Evolutionary conservation across 495 filamentous ascomycete genomes (phyloP).

Genomic region (Hypoxylon perforatum): DNA sequence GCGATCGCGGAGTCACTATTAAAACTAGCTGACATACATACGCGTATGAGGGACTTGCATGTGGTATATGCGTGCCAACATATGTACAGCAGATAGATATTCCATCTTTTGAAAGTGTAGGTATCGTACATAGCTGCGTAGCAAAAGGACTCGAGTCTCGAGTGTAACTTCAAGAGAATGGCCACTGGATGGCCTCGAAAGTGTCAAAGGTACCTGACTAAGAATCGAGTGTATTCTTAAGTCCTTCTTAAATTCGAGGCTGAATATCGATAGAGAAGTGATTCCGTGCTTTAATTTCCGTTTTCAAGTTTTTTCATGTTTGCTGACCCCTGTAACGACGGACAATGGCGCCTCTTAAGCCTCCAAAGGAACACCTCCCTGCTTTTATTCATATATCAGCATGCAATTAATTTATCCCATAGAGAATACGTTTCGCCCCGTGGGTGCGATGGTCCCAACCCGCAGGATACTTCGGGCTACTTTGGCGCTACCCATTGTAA

Average conservation of each 20-base stretch:
- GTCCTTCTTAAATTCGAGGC: slow-evolving; percentile 6
- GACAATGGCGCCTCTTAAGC: slow-evolving; percentile 10
- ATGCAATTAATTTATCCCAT: slow-evolving; percentile 32
- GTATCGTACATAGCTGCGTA: too few relatives aligned
- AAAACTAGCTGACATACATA: slow-evolving; percentile 6
- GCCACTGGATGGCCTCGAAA: too few relatives aligned
- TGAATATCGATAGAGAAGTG: slow-evolving; percentile 4
- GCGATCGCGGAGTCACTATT: slow-evolving; percentile 16
- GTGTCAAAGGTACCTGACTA: too few relatives aligned
- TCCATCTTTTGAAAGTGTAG: too few relatives aligned
- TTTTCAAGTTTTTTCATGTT: slow-evolving; percentile 29
- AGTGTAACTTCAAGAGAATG: too few relatives aligned
- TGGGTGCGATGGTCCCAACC: too few relatives aligned
- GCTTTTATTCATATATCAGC: slow-evolving; percentile 18
- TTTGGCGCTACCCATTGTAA: not conserved
- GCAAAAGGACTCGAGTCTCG: too few relatives aligned
- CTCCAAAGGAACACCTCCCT: slow-evolving; percentile 19
- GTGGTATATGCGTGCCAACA: not conserved
- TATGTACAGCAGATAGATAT: too few relatives aligned
- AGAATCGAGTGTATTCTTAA: not conserved
- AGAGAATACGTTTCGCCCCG: not conserved
- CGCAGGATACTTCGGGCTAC: not conserved
- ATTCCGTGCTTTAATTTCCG: slow-evolving; percentile 35
- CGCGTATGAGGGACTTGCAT: not conserved
- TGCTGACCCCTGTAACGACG: slow-evolving; percentile 16